These are phyloP conservation scores for Luvunga scandens DNA, from an alignment of 345 rosid species.

Conservation along the genomic window DNA sequence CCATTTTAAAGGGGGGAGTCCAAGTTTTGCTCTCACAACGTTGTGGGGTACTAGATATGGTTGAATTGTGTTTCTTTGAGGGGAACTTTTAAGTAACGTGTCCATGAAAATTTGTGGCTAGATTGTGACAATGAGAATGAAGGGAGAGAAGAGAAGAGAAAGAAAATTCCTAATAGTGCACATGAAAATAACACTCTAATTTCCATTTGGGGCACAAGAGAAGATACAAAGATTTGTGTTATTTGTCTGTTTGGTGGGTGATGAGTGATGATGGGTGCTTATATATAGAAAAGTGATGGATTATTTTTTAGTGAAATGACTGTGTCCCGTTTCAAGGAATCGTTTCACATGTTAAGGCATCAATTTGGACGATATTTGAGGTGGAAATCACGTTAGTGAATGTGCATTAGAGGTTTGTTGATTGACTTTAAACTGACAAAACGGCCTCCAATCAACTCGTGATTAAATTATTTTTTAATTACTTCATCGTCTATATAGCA, in stretches of 20 bases:
- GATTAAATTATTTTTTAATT: not conserved
- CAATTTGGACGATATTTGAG: constrained; percentile 19
- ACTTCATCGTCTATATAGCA: not conserved
- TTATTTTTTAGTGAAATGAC: not conserved
- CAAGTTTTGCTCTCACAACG: constrained; percentile 35
- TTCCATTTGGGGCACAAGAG: not conserved
- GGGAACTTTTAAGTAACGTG: constrained; percentile 12
- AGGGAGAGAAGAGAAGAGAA: constrained; percentile 23
- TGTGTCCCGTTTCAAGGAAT: constrained; percentile 19
- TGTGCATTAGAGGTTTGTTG: constrained; percentile 1
- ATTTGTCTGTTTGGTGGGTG: not conserved
- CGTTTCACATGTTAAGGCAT: constrained; percentile 20
- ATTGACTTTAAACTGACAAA: constrained; percentile 6
- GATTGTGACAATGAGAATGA: constrained; percentile 6
- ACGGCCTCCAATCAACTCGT: constrained; percentile 8
- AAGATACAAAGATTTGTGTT: not conserved
- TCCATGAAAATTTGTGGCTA: not conserved
- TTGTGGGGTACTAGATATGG: constrained; percentile 53
- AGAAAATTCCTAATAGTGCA: constrained; percentile 14
- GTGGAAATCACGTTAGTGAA: constrained; percentile 30
- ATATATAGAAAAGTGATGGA: not conserved
- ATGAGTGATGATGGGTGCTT: not conserved
- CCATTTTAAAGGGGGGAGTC: constrained; percentile 58
- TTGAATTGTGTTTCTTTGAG: constrained; percentile 1
- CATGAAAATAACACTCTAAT: constrained; percentile 10